These are phyloP conservation scores for Sphaerobolus stellatus DNA, from an alignment of 1,284 basidiomycete species.

Conservation along the genomic window DNA sequence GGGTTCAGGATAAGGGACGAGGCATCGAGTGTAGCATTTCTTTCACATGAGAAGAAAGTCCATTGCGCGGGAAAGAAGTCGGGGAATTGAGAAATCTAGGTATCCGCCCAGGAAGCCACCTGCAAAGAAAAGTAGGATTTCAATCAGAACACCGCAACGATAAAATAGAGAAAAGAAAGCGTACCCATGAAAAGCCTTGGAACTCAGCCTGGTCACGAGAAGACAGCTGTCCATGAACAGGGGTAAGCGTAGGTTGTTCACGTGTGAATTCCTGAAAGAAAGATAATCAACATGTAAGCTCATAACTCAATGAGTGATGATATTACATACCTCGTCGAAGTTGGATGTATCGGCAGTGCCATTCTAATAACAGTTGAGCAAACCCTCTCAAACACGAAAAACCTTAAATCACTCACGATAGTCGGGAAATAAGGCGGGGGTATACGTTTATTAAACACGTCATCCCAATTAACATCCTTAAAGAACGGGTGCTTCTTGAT, in stretches of 20 bases:
- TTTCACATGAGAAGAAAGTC: constrained; percentile 2
- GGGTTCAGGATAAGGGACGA: neutral
- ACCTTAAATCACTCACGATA: constrained; percentile 59
- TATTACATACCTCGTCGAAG: constrained; percentile 22
- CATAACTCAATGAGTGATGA: neutral
- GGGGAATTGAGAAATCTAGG: constrained; percentile 31
- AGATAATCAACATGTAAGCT: constrained; percentile 48
- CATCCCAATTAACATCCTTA: constrained; percentile 96
- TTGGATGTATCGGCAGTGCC: constrained; percentile 49
- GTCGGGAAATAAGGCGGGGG: constrained; percentile 97
- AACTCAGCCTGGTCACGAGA: constrained; percentile 93
- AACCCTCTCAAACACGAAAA: neutral
- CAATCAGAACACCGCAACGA: no score
- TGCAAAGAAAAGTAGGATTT: constrained; percentile 23
- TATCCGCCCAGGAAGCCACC: constrained; percentile 75
- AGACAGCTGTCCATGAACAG: constrained; percentile 94
- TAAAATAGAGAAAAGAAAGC: constrained; percentile 17
- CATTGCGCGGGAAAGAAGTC: neutral
- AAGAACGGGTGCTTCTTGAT: constrained; percentile 99
- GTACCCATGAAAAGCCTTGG: constrained; percentile 91
- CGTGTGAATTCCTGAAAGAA: constrained; percentile 96
- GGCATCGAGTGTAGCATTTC: neutral
- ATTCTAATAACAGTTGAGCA: constrained; percentile 18
- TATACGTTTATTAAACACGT: constrained; percentile 93
- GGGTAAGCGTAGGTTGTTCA: constrained; percentile 96